Percentiles rank a stretch among this genome's conserved stretches.
Evolutionary conservation across 2,329 filamentous ascomycete genomes (phyloP).

Genomic region (Drechslerella dactyloides): DNA sequence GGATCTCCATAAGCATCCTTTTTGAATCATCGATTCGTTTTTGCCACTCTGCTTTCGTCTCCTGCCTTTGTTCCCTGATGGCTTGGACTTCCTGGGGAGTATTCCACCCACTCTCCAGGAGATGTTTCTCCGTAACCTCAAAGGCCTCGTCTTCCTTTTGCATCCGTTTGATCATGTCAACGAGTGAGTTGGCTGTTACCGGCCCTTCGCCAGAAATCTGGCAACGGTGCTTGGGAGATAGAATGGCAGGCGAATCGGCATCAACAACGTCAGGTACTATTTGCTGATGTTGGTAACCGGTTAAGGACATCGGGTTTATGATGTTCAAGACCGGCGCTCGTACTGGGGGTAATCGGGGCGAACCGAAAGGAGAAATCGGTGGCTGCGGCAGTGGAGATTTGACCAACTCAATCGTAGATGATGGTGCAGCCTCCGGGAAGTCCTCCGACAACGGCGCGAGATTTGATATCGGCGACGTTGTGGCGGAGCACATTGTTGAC

Average conservation of each 20-base stretch:
- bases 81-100: conserved; percentile 54
- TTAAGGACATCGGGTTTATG: conserved; percentile 51
- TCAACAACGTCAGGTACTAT: conserved; percentile 46
- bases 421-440: conserved; percentile 34
- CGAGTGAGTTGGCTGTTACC: conserved; percentile 54
- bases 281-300: conserved; percentile 48
- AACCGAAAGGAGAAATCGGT: conserved; percentile 49
- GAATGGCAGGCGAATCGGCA: conserved; percentile 39
- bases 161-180: conserved; percentile 55
- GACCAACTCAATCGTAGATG: conserved; percentile 12
- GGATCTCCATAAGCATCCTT: conserved; percentile 52
- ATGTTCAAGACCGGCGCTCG: conserved; percentile 48
- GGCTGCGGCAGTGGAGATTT: conserved; percentile 47
- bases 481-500: conserved; percentile 30
- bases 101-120: conserved; percentile 54
- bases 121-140: conserved; percentile 52
- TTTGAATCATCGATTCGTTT: conserved; percentile 54
- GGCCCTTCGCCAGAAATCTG: conserved; percentile 44
- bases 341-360: conserved; percentile 49
- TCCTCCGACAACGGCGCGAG: conserved; percentile 30
- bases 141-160: conserved; percentile 53
- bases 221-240: conserved; percentile 47
- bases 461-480: conserved; percentile 40
- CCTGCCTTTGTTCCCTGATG: conserved; percentile 52
- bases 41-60: conserved; percentile 53